phyloP scores from a whole-genome alignment of 78 protist species.

The Isochrysis galbana region DNA sequence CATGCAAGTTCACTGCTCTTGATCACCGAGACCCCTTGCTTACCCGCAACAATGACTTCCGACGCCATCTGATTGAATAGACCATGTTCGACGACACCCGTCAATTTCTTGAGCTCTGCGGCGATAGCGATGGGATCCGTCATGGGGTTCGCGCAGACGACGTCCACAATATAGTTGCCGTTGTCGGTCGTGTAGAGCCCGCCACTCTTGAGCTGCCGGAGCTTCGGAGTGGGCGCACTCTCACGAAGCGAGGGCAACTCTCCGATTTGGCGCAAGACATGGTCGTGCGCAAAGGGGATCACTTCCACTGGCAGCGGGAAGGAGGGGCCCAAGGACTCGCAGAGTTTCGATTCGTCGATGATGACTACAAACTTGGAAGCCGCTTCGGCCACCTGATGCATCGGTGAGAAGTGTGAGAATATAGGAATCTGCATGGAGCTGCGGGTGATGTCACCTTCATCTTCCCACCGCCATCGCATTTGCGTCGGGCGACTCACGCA shows the following conservation, averaged over 20 bases:
- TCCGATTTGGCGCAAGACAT: not conserved
- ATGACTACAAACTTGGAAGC: conserved; percentile 54
- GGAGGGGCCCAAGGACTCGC: conserved; percentile 40
- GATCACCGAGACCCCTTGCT: not conserved
- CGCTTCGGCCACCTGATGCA: too few relatives aligned
- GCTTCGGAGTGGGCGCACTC: conserved; percentile 24
- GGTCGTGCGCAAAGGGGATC: not conserved
- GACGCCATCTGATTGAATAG: conserved; percentile 29
- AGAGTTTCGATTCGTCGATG: conserved; percentile 56
- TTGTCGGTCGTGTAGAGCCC: conserved; percentile 51
- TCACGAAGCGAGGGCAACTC: not conserved
- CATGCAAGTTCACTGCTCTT: too few relatives aligned
- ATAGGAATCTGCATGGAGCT: too few relatives aligned
- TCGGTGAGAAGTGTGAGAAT: too few relatives aligned
- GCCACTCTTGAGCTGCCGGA: conserved; percentile 24
- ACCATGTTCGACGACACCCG: conserved; percentile 46
- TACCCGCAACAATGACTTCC: conserved; percentile 19
- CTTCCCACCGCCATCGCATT: too few relatives aligned
- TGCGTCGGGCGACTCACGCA: too few relatives aligned
- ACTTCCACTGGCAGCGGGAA: conserved; percentile 34
- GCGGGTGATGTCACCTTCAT: too few relatives aligned
- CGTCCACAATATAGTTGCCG: conserved; percentile 60
- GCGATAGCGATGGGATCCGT: not conserved
- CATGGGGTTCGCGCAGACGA: conserved; percentile 21
- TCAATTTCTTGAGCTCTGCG: not conserved